Percentiles rank a stretch among this genome's conserved stretches.
Conservation (phyloP, 495 filamentous ascomycete species). For the Hyaloscypha bicolor region DNA sequence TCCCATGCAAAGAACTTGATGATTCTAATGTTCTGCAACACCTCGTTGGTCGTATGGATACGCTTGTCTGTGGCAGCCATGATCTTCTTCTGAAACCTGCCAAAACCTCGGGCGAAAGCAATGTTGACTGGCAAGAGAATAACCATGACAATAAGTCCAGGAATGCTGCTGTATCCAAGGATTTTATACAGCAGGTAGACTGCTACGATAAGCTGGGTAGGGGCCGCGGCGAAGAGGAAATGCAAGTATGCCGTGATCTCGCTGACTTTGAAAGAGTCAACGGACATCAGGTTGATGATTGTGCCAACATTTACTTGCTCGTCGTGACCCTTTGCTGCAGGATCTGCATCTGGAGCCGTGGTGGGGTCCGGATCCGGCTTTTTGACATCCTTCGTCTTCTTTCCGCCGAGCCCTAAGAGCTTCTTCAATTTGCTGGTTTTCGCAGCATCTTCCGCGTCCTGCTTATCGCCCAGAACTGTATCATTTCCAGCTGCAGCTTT, state of each 20-base stretch:
- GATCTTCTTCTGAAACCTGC: constrained; percentile 81
- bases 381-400: constrained; percentile 47
- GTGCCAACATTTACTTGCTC: constrained; percentile 89
- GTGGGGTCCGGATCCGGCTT: constrained; percentile 17
- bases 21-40: constrained; percentile 95
- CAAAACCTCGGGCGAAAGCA: constrained; percentile 80
- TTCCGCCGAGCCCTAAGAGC: constrained; percentile 63
- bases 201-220: constrained; percentile 45
- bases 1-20: constrained; percentile 99
- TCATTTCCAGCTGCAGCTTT: constrained; percentile 82
- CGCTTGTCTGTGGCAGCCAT: constrained; percentile 94
- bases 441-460: constrained; percentile 58
- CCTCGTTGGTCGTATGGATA: constrained; percentile 95
- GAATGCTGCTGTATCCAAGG: constrained; percentile 90
- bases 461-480: constrained; percentile 63
- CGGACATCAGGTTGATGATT: constrained; percentile 98
- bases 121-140: constrained; percentile 89
- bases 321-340: constrained; percentile 47
- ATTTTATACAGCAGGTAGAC: constrained; percentile 77
- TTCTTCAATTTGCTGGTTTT: constrained; percentile 52
- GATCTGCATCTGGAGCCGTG: constrained; percentile 34
- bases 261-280: constrained; percentile 98
- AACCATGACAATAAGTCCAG: constrained; percentile 90
- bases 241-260: constrained; percentile 69
- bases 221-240: constrained; percentile 42